Evolutionary conservation across 495 filamentous ascomycete genomes (phyloP).

Genomic region (Aspergillus kassunensis): DNA sequence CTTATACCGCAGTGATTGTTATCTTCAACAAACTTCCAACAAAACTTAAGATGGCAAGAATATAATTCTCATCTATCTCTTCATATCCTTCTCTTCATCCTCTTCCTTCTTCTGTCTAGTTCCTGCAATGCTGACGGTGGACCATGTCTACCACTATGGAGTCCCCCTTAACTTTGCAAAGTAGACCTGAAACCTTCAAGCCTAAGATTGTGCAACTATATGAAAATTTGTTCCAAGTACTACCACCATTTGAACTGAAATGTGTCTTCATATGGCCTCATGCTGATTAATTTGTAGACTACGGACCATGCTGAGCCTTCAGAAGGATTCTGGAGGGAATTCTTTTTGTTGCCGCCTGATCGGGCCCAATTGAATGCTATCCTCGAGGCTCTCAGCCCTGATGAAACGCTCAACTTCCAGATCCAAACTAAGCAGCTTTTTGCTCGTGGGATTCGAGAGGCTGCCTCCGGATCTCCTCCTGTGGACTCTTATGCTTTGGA

Average conservation of each 20-base stretch:
- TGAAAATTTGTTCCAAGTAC: slow-evolving; percentile 79
- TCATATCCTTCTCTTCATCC: background rate
- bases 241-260: slow-evolving; percentile 10
- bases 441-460: slow-evolving; percentile 60
- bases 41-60: background rate
- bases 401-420: slow-evolving; percentile 72
- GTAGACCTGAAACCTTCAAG: slow-evolving; percentile 83
- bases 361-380: slow-evolving; percentile 58
- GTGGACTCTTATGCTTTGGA: slow-evolving; percentile 81
- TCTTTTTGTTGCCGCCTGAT: slow-evolving; percentile 85
- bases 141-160: slow-evolving; percentile 58
- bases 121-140: slow-evolving; percentile 15
- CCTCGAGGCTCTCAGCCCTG: slow-evolving; percentile 62
- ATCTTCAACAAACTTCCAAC: background rate
- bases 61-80: background rate
- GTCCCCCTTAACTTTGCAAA: slow-evolving; percentile 86
- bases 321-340: slow-evolving; percentile 94
- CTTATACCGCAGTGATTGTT: background rate
- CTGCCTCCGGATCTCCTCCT: slow-evolving; percentile 58
- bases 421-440: slow-evolving; percentile 81
- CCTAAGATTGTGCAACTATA: slow-evolving; percentile 92
- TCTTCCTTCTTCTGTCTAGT: background rate
- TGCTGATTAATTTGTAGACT: slow-evolving; percentile 16
- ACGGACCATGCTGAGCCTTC: slow-evolving; percentile 61
- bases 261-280: slow-evolving; percentile 1